Percentiles rank a stretch among this genome's conserved stretches.
phyloP scores from a whole-genome alignment of 768 basidiomycete species.

The Baorangia bicolor region DNA sequence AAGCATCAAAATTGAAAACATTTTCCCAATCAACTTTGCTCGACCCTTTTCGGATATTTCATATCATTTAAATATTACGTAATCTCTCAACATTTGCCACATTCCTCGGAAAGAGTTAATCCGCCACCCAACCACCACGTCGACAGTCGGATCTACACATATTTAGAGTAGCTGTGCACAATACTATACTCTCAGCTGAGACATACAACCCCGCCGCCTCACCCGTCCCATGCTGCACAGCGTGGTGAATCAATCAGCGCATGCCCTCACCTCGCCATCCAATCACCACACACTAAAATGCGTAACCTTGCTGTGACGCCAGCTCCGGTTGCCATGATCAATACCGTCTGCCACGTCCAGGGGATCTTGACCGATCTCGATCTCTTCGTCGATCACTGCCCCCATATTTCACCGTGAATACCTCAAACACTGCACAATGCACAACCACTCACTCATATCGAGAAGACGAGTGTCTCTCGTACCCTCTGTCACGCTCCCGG shows the following conservation, averaged over 20 bases:
- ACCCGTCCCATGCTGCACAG: conserved; percentile 27
- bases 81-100: not conserved
- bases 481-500: conserved; percentile 66
- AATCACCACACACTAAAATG: no score
- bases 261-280: not conserved
- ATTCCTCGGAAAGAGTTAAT: not conserved
- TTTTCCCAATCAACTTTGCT: conserved; percentile 24
- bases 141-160: not conserved
- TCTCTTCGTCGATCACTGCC: conserved; percentile 68
- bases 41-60: conserved; percentile 13
- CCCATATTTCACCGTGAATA: conserved; percentile 12
- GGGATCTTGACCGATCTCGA: conserved; percentile 72
- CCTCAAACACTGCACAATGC: conserved; percentile 18
- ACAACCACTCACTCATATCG: conserved; percentile 66
- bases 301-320: no score
- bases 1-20: conserved; percentile 31
- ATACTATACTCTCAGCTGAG: no score
- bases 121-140: no score
- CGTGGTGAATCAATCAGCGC: conserved; percentile 10
- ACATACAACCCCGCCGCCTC: no score
- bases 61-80: conserved; percentile 22
- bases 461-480: conserved; percentile 64
- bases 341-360: conserved; percentile 57
- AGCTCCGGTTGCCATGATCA: conserved; percentile 17
- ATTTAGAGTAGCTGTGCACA: no score